Base-by-base conservation (phyloP, 2,329 filamentous ascomycete genomes). In the Tricladium varicosporioides region DNA sequence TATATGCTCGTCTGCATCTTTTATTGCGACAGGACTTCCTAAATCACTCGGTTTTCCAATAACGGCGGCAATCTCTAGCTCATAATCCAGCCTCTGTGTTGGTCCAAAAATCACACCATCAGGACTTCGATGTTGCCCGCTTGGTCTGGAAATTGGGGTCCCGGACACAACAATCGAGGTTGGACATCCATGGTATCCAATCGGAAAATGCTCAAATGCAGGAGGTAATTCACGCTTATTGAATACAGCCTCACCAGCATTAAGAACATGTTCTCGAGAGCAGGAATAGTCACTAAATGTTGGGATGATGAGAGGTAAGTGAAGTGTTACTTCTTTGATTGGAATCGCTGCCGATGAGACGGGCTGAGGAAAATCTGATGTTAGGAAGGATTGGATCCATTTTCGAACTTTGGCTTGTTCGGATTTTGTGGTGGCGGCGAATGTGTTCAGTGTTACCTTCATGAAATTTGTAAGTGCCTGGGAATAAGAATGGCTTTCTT, bases 81-180 rank as follows among this genome's bases (percentile, higher is more conserved):
- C 69, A 54, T 68, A 70, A 59, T 75, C 79, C 43, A 80, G 60
- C 7, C 47, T 36, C 53, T 56, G 15, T 13, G 60, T 61, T 13
- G 63, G 13, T 16, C 56, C 63, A 54, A 55, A 65, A 3, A 54
- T 48, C 2, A 64, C 44, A 14, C 64, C 49, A 61, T 51, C 66
- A 62, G 19, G 51, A 49, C 62, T 64, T 56, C 65, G 65, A 59
- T 67, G 77, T 36, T 78, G 75, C 0, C 80, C 80, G 1, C 70
- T 67, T 0, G 81, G 81, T 31, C 81, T 80, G n/a, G 80, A 78
- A 54, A 95, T 83, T 1, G 83, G 80, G 0, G 89, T 91, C 5
- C 88, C 88, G 0, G 88, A 91, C 5, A 89, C 78, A 0, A 92
- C 86, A 13, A 93, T 80, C 15, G 86, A 89, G 1, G 88, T 91